A percentile compares a stretch with the other conserved stretches of the same genome.
Evolutionary conservation across 345 rosid species (phyloP).

Genomic region (Brassica juncea): DNA sequence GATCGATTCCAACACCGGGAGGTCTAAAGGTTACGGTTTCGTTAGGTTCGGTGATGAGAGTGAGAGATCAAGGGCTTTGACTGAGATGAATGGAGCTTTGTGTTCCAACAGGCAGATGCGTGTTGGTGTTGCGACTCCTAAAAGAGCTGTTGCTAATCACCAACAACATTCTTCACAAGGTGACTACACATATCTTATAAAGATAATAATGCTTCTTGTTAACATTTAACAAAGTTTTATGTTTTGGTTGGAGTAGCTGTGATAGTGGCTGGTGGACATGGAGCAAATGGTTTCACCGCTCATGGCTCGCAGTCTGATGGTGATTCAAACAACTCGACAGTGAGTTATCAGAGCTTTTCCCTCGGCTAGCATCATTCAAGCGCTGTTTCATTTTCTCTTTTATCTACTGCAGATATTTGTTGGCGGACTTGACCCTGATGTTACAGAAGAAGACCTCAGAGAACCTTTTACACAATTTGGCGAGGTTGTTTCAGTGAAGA

Average conservation of each 20-base stretch:
- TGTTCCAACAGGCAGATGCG: conserved; percentile 95
- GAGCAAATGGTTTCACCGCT: conserved; percentile 55
- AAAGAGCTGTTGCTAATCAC: conserved; percentile 72
- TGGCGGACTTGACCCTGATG: conserved; percentile 89
- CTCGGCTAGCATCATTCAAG: neutral
- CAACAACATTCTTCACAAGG: conserved; percentile 87
- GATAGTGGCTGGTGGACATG: conserved; percentile 84
- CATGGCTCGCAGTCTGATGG: conserved; percentile 70
- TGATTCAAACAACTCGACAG: conserved; percentile 80
- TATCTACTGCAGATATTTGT: conserved; percentile 72
- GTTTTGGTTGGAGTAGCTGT: conserved; percentile 51
- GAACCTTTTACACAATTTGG: conserved; percentile 81
- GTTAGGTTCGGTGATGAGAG: conserved; percentile 92
- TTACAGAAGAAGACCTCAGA: conserved; percentile 83
- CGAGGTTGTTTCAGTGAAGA: conserved; percentile 89
- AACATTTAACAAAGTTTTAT: conserved; percentile 5
- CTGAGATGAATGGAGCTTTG: conserved; percentile 87
- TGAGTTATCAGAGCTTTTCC: conserved; percentile 45
- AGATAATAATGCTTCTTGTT: neutral
- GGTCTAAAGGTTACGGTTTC: conserved; percentile 96
- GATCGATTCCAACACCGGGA: conserved; percentile 84
- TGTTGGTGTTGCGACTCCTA: conserved; percentile 87
- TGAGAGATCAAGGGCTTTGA: conserved; percentile 86
- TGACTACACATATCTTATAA: neutral
- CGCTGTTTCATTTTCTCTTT: conserved; percentile 3